Conservation (phyloP, 106 monocot genomes). For the Apostasia ramifera region DNA sequence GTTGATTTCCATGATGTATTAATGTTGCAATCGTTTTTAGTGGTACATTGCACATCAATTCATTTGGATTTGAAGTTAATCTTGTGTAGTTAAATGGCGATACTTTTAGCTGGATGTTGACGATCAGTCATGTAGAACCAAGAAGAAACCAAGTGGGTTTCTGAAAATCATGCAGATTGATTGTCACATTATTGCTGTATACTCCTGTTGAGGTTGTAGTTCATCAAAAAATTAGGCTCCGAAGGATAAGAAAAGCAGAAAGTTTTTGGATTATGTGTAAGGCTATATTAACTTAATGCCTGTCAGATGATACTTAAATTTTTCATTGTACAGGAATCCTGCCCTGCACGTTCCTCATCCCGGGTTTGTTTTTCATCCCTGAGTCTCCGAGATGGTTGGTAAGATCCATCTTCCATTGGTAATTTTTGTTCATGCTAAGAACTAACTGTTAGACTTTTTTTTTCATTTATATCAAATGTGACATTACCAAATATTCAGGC, state of each 20-base stretch:
- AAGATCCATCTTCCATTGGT: background rate
- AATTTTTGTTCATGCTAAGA: no score
- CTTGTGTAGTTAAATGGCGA: no score
- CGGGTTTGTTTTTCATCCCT: conserved; percentile 90
- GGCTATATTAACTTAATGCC: background rate
- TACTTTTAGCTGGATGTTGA: no score
- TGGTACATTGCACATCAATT: no score
- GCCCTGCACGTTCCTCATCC: conserved; percentile 84
- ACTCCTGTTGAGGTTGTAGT: background rate
- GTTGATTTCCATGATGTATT: background rate
- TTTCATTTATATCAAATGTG: background rate
- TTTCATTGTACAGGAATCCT: conserved; percentile 48
- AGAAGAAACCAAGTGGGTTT: background rate
- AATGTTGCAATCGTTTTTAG: no score
- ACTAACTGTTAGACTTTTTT: background rate
- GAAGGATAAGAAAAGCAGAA: background rate
- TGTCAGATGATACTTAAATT: background rate
- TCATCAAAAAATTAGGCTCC: background rate
- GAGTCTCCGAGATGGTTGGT: conserved; percentile 99
- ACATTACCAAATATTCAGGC: conserved; percentile 32
- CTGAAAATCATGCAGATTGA: background rate
- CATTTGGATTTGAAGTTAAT: no score
- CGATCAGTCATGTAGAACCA: no score
- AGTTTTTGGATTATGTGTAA: background rate
- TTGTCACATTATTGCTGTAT: background rate